A percentile compares a stretch with the other conserved stretches of the same genome.
Evolutionary conservation across 225 moss, liverwort and hornwort genomes (phyloP).

Genomic region (Polytrichum commune): DNA sequence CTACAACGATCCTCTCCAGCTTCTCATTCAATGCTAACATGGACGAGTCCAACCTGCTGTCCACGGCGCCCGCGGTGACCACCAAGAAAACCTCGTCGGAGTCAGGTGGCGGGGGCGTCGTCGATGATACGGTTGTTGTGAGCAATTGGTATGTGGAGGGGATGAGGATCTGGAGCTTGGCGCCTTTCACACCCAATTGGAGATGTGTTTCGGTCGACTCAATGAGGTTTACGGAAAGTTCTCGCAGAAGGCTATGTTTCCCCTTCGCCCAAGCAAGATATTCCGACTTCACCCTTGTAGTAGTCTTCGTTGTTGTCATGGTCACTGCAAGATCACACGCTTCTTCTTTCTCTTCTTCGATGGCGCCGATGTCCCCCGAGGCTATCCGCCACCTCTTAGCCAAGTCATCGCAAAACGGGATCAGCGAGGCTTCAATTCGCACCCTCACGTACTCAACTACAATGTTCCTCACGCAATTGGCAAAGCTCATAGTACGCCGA

Average conservation of each 20-base stretch:
- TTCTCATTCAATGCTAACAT: conserved; percentile 37
- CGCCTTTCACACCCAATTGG: conserved; percentile 21
- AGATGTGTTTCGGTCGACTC: conserved; percentile 40
- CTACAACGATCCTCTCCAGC: conserved; percentile 29
- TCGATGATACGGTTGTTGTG: too few species aligned
- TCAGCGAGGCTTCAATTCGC: too few species aligned
- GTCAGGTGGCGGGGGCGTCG: neutral
- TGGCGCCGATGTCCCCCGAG: too few species aligned
- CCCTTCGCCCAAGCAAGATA: conserved; percentile 29
- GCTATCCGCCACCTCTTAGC: too few species aligned
- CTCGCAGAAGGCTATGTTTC: conserved; percentile 15
- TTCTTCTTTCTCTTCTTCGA: too few species aligned
- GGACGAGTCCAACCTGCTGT: conserved; percentile 22
- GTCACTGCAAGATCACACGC: neutral
- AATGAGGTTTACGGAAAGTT: conserved; percentile 18
- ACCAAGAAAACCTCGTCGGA: conserved; percentile 37
- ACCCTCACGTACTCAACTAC: too few species aligned
- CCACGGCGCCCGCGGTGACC: conserved; percentile 17
- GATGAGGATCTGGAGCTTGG: conserved; percentile 42
- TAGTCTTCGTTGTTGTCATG: conserved; percentile 14
- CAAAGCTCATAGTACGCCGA: too few species aligned
- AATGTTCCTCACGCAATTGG: too few species aligned
- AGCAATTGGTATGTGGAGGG: conserved; percentile 23
- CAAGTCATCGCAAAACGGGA: too few species aligned
- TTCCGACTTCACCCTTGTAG: conserved; percentile 15